A percentile compares a stretch with the other conserved stretches of the same genome.
Conservation (phyloP, 805 yeast species). For the Candida fluviatilis region DNA sequence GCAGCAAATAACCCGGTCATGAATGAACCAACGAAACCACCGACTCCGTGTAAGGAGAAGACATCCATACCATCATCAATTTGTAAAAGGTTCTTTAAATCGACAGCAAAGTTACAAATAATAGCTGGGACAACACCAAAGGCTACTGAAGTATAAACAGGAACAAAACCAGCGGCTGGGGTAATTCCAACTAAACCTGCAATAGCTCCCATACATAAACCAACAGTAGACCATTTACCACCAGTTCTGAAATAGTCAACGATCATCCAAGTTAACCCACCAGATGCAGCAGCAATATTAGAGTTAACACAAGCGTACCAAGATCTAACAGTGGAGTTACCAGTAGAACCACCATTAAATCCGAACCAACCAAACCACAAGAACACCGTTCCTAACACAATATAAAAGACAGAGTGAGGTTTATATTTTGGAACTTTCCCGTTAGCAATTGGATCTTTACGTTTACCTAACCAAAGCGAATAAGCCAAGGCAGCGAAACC, state of each 20-base stretch:
- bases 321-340: conserved; percentile 88
- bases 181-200: conserved; percentile 94
- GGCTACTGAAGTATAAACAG: conserved; percentile 81
- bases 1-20: conserved; percentile 92
- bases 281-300: conserved; percentile 88
- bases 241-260: conserved; percentile 85
- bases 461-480: conserved; percentile 87
- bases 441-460: conserved; percentile 73
- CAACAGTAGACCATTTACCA: conserved; percentile 88
- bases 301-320: conserved; percentile 94
- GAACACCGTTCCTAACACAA: conserved; percentile 89
- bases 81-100: conserved; percentile 62
- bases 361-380: conserved; percentile 99
- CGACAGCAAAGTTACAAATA: conserved; percentile 83
- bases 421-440: conserved; percentile 79
- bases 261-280: conserved; percentile 93
- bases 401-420: conserved; percentile 89
- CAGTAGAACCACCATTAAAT: conserved; percentile 97
- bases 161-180: conserved; percentile 96
- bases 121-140: conserved; percentile 77
- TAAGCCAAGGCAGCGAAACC: conserved; percentile 95
- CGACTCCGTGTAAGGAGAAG: conserved; percentile 90
- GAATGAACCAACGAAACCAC: conserved; percentile 80
- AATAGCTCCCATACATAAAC: conserved; percentile 90
- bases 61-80: conserved; percentile 96